phyloP scores from a whole-genome alignment of 2,329 filamentous ascomycete species.

The Clarireedia paspali region DNA sequence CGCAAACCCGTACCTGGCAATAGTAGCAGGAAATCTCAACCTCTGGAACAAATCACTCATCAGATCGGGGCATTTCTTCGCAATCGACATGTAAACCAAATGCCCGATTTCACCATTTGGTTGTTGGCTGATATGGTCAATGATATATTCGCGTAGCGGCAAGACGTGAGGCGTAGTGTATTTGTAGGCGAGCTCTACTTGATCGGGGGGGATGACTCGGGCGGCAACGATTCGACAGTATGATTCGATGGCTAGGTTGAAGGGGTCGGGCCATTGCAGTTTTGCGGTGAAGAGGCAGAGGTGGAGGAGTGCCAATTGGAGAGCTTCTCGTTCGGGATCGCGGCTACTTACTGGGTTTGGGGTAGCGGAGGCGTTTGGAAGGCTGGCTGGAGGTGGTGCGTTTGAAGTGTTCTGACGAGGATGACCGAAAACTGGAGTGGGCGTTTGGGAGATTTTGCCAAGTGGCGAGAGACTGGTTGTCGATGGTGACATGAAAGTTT shows the following conservation, averaged over 20 bases:
- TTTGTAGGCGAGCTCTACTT: conserved; percentile 9
- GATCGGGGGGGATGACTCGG: not conserved
- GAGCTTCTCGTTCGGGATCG: not conserved
- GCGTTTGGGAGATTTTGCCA: too few species aligned
- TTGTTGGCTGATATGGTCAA: not conserved
- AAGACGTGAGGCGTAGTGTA: not conserved
- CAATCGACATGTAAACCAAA: not conserved
- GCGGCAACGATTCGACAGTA: conserved; percentile 9
- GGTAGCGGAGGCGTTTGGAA: not conserved
- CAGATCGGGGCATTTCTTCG: not conserved
- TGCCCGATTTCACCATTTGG: not conserved
- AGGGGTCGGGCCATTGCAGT: conserved; percentile 11
- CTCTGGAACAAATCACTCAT: not conserved
- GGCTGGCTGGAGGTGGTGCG: not conserved
- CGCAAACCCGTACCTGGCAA: too few species aligned
- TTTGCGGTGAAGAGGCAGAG: conserved; percentile 15
- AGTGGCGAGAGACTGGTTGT: too few species aligned
- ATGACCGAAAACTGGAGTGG: not conserved
- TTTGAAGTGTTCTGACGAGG: not conserved
- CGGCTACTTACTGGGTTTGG: not conserved
- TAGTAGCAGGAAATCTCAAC: not conserved
- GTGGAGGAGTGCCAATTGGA: conserved; percentile 9
- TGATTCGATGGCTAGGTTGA: conserved; percentile 12
- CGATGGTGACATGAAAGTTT: too few species aligned
- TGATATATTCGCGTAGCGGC: not conserved